Evolutionary conservation across 495 filamentous ascomycete species (phyloP).

Genomic region (Bombardia bombarda): DNA sequence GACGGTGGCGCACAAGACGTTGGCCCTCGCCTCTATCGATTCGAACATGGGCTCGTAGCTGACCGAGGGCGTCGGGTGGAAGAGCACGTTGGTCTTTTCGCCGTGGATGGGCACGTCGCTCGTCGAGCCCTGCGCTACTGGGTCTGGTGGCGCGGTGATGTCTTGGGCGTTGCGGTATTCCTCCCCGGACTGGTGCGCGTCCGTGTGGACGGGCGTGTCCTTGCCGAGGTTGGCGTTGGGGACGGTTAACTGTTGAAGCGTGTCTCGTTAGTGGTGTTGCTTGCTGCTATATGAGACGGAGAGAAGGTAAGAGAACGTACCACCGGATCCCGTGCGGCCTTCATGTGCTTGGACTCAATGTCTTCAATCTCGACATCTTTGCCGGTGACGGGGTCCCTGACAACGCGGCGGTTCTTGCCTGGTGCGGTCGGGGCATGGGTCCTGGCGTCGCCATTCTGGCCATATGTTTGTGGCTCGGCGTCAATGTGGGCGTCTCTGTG

Average conservation of each 20-base stretch:
- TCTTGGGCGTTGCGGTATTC: conserved; percentile 84
- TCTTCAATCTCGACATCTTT: conserved; percentile 84
- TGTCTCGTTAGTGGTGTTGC: conserved; percentile 2
- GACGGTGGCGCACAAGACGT: conserved; percentile 57
- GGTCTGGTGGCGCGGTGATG: conserved; percentile 84
- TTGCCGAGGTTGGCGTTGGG: conserved; percentile 83
- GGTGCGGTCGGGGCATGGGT: conserved; percentile 36
- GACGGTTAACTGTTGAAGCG: conserved; percentile 54
- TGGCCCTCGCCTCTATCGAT: conserved; percentile 62
- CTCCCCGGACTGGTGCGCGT: conserved; percentile 45
- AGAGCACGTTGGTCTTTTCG: conserved; percentile 92
- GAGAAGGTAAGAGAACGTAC: conserved; percentile 25
- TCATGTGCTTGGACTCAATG: conserved; percentile 59
- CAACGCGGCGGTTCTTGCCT: conserved; percentile 49
- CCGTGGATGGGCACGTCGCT: conserved; percentile 92
- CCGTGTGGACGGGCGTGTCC: conserved; percentile 58
- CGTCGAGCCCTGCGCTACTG: conserved; percentile 67
- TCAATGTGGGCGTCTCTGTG: conserved; percentile 64
- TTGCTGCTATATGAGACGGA: too few species aligned
- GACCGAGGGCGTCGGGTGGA: conserved; percentile 85
- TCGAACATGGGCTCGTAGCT: conserved; percentile 81
- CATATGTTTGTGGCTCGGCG: conserved; percentile 26
- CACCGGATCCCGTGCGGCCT: conserved; percentile 59
- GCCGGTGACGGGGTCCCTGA: conserved; percentile 83
- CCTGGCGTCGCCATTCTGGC: conserved; percentile 20